Evolutionary conservation across 2,329 filamentous ascomycete species (phyloP), one percentile per base, ranked within the genome.

Genomic region (Onygenales sp.): DNA sequence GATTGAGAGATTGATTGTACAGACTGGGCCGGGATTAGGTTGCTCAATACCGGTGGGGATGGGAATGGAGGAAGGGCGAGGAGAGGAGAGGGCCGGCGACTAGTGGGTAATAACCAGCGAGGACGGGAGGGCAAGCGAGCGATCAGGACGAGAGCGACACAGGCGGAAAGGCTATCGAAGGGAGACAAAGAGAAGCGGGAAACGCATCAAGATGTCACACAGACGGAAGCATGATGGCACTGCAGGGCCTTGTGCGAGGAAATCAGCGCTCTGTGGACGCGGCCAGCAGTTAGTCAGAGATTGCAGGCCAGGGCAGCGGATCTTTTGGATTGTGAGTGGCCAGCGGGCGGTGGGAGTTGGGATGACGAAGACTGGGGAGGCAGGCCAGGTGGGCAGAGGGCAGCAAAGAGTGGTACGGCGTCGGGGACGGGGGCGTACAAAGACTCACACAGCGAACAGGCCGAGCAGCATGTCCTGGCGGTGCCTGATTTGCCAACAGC

Each of bases 101-200:
- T 37, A 40, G 17, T 49, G 36, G 47, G 31, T 40, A 32, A 48
- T 21, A 48, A 10, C n/a, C 21, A 37, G 36, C 21, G 4, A 27
- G 21, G 36, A 42, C 31, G 21, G 17, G 31, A 6, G 40, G 46
- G 45, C 43, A 51, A 50, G 52, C 53, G 56, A 52, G 53, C 46
- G 51, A 58, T 31, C 42, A 55, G 55, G 58, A 60, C 61, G 59
- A 44, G 44, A 31, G 40, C 47, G 46, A 52, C 49, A 56, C 57
- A 59, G 58, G 57, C 52, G 51, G 56, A 52, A 56, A 52, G 53
- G 55, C 56, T 54, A 52, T 57, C 51, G 48, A 55, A 56, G 52
- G 51, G 56, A 57, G 56, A 60, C 60, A 59, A 58, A 62, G 59
- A 59, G 59, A 59, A 59, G 54, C 57, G 45, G 54, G 58, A 57